phyloP scores from a whole-genome alignment of 495 filamentous ascomycete genomes.

The Neurospora sp. region DNA sequence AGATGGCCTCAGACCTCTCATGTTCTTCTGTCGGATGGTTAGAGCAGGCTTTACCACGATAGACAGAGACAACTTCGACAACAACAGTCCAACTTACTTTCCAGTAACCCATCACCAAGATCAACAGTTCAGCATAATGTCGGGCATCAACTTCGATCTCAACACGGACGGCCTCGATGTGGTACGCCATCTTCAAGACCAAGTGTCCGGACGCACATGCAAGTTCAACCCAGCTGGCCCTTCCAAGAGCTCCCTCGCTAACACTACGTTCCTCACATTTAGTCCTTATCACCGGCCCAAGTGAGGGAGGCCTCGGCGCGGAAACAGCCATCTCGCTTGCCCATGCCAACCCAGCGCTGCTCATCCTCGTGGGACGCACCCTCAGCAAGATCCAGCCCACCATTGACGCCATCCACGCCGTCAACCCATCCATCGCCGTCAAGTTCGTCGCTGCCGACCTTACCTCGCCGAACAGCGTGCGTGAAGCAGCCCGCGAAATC shows the following conservation, averaged over 20 bases:
- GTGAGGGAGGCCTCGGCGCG: constrained; percentile 36
- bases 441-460: constrained; percentile 40
- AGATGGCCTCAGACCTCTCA: not conserved
- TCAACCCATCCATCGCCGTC: constrained; percentile 27
- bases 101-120: not conserved
- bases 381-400: constrained; percentile 28
- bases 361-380: constrained; percentile 37
- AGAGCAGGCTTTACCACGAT: not conserved
- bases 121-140: not conserved
- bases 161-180: constrained; percentile 26
- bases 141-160: not conserved
- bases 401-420: constrained; percentile 28
- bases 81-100: not conserved
- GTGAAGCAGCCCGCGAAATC: constrained; percentile 41
- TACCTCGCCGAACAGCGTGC: constrained; percentile 35
- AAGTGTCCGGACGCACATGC: constrained; percentile 31
- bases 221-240: constrained; percentile 4
- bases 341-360: constrained; percentile 26
- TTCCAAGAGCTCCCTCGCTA: not conserved
- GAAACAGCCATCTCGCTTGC: constrained; percentile 36
- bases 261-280: not conserved
- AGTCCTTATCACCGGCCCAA: constrained; percentile 43
- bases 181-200: constrained; percentile 25
- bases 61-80: not conserved
- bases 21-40: not conserved